phyloP scores from a whole-genome alignment of 2,329 filamentous ascomycete species.

The Sclerotinia subarctica region DNA sequence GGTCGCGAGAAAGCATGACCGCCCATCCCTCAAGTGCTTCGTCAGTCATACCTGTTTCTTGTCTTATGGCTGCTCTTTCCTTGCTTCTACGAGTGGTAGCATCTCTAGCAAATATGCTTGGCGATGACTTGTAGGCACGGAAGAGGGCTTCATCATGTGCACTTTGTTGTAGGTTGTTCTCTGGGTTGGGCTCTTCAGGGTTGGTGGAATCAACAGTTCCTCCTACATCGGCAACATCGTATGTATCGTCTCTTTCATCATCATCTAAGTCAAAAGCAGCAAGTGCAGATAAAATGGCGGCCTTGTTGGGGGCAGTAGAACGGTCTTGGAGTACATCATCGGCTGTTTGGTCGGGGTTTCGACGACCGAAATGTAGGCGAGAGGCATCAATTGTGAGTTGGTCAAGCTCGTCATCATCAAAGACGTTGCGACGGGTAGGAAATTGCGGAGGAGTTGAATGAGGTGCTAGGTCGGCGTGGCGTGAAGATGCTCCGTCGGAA shows the following conservation, averaged over 20 bases:
- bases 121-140: constrained; percentile 63
- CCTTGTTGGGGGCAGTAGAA: constrained; percentile 67
- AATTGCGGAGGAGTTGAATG: constrained; percentile 55
- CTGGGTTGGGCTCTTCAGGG: constrained; percentile 48
- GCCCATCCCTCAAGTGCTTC: constrained; percentile 94
- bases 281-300: constrained; percentile 82
- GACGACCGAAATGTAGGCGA: constrained; percentile 77
- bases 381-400: constrained; percentile 62
- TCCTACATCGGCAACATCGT: constrained; percentile 88
- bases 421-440: constrained; percentile 66
- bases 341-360: constrained; percentile 59
- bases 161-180: constrained; percentile 44
- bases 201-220: constrained; percentile 72
- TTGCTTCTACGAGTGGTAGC: constrained; percentile 64
- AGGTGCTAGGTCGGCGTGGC: constrained; percentile 51
- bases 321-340: constrained; percentile 68
- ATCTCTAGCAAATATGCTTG: constrained; percentile 68
- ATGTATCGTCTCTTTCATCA: constrained; percentile 95
- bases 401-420: constrained; percentile 78
- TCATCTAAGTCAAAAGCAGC: constrained; percentile 90
- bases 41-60: constrained; percentile 84
- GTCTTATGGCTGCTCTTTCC: constrained; percentile 61
- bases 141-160: constrained; percentile 71
- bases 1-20: constrained; percentile 75
- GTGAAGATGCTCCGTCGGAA: constrained; percentile 26